Evolutionary conservation across 2,329 filamentous ascomycete species (phyloP).

Genomic region (Aureobasidium sp.): DNA sequence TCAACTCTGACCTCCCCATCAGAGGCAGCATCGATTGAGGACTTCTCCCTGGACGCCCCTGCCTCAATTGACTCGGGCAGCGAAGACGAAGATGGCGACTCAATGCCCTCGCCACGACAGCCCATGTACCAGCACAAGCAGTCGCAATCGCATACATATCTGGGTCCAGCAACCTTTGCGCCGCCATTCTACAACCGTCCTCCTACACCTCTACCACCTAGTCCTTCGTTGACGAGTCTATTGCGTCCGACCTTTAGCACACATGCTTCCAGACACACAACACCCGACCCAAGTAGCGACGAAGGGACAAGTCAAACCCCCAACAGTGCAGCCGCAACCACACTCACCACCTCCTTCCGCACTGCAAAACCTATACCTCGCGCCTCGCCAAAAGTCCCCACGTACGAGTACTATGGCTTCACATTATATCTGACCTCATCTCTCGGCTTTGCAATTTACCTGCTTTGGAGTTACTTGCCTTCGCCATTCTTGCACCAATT

Average conservation of each 20-base stretch:
- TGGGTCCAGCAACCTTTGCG: slow-evolving; percentile 45
- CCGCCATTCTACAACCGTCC: slow-evolving; percentile 96
- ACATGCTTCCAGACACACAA: slow-evolving; percentile 69
- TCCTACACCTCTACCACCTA: slow-evolving; percentile 89
- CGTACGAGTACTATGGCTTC: slow-evolving; percentile 99
- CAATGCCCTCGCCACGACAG: slow-evolving; percentile 25
- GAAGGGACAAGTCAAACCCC: slow-evolving; percentile 45
- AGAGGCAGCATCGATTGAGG: slow-evolving; percentile 33
- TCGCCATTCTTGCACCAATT: slow-evolving; percentile 86
- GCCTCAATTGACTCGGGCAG: slow-evolving; percentile 20
- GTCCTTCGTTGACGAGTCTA: slow-evolving; percentile 84
- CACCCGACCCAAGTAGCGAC: slow-evolving; percentile 84
- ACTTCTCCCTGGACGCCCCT: slow-evolving; percentile 29
- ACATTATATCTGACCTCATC: slow-evolving; percentile 88
- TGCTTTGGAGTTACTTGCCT: slow-evolving; percentile 84
- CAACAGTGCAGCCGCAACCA: slow-evolving; percentile 53
- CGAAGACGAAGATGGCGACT: slow-evolving; percentile 17
- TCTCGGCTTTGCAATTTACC: slow-evolving; percentile 66
- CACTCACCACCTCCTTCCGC: slow-evolving; percentile 50
- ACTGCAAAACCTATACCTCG: slow-evolving; percentile 62
- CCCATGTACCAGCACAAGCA: slow-evolving; percentile 37
- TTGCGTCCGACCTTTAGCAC: slow-evolving; percentile 64
- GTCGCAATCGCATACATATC: slow-evolving; percentile 40
- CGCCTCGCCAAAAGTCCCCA: slow-evolving; percentile 89
- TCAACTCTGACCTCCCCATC: slow-evolving; percentile 31